phyloP scores from a whole-genome alignment of 2,329 filamentous ascomycete genomes.

The Phaeophleospora eucalypticola region DNA sequence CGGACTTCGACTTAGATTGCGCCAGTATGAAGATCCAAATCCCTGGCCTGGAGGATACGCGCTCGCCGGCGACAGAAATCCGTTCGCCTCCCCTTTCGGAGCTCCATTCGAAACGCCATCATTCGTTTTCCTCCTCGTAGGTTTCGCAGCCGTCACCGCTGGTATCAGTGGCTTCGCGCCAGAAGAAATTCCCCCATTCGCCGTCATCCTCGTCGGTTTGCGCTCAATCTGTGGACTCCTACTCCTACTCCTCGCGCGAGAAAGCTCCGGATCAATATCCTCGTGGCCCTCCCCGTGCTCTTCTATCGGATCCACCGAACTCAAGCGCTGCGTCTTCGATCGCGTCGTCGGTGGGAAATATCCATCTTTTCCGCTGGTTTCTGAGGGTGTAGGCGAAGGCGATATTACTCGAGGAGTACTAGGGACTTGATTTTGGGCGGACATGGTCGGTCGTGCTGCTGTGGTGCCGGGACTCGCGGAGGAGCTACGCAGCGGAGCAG shows the following conservation, averaged over 20 bases:
- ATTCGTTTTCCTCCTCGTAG: slow-evolving; percentile 32
- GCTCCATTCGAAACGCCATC: slow-evolving; percentile 29
- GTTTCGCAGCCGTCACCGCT: slow-evolving; percentile 8
- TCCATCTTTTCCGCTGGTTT: slow-evolving; percentile 51
- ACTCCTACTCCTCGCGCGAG: slow-evolving; percentile 64
- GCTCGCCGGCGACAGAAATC: slow-evolving; percentile 29
- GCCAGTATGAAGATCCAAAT: slow-evolving; percentile 73
- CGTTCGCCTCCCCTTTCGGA: slow-evolving; percentile 24
- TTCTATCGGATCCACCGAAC: slow-evolving; percentile 57
- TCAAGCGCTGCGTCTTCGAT: slow-evolving; percentile 63
- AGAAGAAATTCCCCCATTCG: slow-evolving; percentile 24
- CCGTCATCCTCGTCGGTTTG: slow-evolving; percentile 16
- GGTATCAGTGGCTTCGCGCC: slow-evolving; percentile 13
- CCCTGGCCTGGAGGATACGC: slow-evolving; percentile 46
- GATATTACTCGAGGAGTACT: slow-evolving; percentile 83
- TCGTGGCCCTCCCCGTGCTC: slow-evolving; percentile 47
- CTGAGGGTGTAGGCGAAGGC: slow-evolving; percentile 72
- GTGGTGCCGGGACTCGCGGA: slow-evolving; percentile 4
- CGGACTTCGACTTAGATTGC: slow-evolving; percentile 84
- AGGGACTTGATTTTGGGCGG: slow-evolving; percentile 57
- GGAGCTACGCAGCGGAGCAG: slow-evolving; percentile 1
- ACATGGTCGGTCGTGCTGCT: slow-evolving; percentile 15
- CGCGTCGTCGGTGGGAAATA: slow-evolving; percentile 74
- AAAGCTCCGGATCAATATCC: slow-evolving; percentile 47
- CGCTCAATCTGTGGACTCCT: slow-evolving; percentile 57